These are phyloP conservation scores for Aspergillus hiratsukae DNA, from an alignment of 2,329 filamentous ascomycete genomes.

Conservation along the genomic window DNA sequence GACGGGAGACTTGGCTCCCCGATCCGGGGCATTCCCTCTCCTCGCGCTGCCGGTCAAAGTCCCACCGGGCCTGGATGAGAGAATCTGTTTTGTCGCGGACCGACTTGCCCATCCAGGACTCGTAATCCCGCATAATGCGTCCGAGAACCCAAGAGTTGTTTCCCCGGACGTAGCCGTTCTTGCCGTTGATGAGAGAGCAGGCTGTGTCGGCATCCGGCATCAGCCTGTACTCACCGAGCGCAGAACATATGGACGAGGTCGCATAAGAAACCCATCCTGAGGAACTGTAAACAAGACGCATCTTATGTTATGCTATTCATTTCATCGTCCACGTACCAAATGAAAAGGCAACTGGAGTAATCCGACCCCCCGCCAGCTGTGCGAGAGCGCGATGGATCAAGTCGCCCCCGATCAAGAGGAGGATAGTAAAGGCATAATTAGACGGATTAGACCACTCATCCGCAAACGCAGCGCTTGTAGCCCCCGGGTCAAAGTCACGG, in stretches of 20 bases:
- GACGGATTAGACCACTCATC: slow-evolving; percentile 15
- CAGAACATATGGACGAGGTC: slow-evolving; percentile 24
- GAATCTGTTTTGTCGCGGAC: slow-evolving; percentile 7
- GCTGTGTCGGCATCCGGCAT: slow-evolving; percentile 33
- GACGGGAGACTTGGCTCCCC: slow-evolving; percentile 14
- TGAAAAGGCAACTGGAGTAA: slow-evolving; percentile 35
- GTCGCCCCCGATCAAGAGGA: slow-evolving; percentile 36
- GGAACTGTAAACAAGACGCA: too few species aligned
- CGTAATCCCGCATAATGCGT: slow-evolving; percentile 40
- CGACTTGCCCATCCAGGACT: slow-evolving; percentile 24
- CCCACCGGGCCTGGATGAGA: slow-evolving; percentile 11
- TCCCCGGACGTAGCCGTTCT: slow-evolving; percentile 33
- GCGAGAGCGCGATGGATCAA: slow-evolving; percentile 33
- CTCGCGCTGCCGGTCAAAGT: slow-evolving; percentile 2
- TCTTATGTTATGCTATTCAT: too few species aligned
- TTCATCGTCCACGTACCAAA: slow-evolving; percentile 27
- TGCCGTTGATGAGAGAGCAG: slow-evolving; percentile 32
- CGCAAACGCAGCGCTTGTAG: background rate
- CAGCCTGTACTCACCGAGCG: slow-evolving; percentile 30
- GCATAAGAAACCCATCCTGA: slow-evolving; percentile 35
- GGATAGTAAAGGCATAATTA: slow-evolving; percentile 27
- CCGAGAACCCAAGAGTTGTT: slow-evolving; percentile 44
- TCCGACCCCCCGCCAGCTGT: slow-evolving; percentile 22
- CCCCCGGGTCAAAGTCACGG: background rate
- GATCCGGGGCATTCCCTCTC: background rate